These are phyloP conservation scores for Fusarium sp. DNA, from an alignment of 2,329 filamentous ascomycete species.

Conservation along the genomic window DNA sequence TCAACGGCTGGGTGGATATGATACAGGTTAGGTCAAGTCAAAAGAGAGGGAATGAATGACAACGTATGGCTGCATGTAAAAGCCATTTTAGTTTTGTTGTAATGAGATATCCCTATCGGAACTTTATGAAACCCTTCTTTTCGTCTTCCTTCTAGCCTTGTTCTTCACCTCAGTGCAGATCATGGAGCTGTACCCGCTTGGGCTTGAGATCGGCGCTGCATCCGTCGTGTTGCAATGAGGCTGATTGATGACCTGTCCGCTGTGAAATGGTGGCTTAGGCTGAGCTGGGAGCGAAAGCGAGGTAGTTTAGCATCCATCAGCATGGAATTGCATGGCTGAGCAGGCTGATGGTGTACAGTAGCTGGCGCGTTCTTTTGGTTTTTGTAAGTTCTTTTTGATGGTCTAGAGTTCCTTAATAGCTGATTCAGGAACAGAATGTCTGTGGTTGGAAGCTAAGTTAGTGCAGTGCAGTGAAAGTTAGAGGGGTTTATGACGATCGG, in stretches of 20 bases:
- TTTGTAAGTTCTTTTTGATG: neutral
- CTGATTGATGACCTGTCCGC: slow-evolving; percentile 17
- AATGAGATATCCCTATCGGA: slow-evolving; percentile 39
- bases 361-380: neutral
- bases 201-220: slow-evolving; percentile 28
- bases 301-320: neutral
- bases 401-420: neutral
- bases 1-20: slow-evolving; percentile 29
- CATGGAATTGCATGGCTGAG: slow-evolving; percentile 13
- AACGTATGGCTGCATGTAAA: slow-evolving; percentile 29
- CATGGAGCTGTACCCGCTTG: slow-evolving; percentile 2
- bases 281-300: neutral
- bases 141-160: neutral
- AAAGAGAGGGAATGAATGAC: slow-evolving; percentile 17
- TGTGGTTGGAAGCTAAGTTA: neutral
- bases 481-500: slow-evolving; percentile 23
- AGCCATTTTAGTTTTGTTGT: slow-evolving; percentile 20
- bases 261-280: slow-evolving; percentile 28
- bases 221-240: slow-evolving; percentile 20
- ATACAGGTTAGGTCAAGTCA: slow-evolving; percentile 20
- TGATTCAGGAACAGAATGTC: slow-evolving; percentile 14
- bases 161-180: neutral
- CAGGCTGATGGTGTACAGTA: neutral
- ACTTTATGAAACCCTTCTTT: slow-evolving; percentile 16
- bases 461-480: neutral